Conservation (phyloP, 139 green algal genomes). For the Tetraselmis chui region DNA sequence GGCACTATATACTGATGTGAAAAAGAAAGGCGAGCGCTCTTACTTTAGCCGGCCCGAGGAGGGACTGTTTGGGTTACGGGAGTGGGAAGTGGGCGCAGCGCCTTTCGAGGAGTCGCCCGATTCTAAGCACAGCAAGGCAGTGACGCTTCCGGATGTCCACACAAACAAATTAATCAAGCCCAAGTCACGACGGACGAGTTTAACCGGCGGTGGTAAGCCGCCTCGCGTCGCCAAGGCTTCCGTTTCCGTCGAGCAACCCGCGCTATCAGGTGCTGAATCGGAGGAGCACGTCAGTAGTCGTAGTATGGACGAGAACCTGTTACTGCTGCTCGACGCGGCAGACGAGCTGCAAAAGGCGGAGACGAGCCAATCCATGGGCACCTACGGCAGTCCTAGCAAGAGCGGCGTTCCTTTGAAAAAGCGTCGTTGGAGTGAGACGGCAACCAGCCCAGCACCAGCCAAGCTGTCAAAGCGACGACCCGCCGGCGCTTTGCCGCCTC, state of each 20-base stretch:
- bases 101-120: neutral
- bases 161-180: too few relatives aligned
- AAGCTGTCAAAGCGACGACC: neutral
- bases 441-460: neutral
- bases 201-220: neutral
- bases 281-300: neutral
- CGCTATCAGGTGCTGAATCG: neutral
- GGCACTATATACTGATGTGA: constrained; percentile 79
- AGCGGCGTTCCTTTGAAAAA: neutral
- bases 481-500: too few relatives aligned
- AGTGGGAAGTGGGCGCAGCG: constrained; percentile 64
- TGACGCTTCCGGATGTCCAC: too few relatives aligned
- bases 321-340: neutral
- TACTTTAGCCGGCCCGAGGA: constrained; percentile 68
- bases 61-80: constrained; percentile 73
- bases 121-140: too few relatives aligned
- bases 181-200: too few relatives aligned
- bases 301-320: neutral
- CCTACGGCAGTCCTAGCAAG: too few relatives aligned
- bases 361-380: too few relatives aligned
- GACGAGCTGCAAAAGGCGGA: neutral
- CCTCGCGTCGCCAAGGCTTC: too few relatives aligned
- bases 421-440: neutral
- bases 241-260: neutral
- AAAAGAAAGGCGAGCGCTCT: constrained; percentile 56